phyloP scores from a whole-genome alignment of 805 yeast species.

The Ogataea corticis region DNA sequence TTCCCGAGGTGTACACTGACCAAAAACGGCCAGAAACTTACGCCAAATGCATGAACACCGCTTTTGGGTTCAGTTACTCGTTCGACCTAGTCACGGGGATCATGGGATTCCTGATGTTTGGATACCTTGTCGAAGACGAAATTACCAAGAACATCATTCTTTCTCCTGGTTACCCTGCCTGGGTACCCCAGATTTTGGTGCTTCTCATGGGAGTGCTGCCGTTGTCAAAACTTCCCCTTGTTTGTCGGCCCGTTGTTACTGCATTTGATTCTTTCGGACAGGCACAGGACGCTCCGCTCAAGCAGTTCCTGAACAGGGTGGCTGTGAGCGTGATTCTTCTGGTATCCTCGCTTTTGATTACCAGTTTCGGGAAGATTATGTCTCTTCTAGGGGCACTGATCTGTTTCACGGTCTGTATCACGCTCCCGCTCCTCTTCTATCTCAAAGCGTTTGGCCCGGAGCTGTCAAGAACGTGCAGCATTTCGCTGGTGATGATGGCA shows the following conservation, averaged over 20 bases:
- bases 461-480: slow-evolving; percentile 40
- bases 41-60: slow-evolving; percentile 50
- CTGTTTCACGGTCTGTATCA: slow-evolving; percentile 77
- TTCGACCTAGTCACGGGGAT: slow-evolving; percentile 66
- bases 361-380: slow-evolving; percentile 79
- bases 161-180: slow-evolving; percentile 47
- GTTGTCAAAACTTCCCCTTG: slow-evolving; percentile 78
- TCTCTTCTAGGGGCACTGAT: slow-evolving; percentile 80
- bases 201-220: slow-evolving; percentile 79
- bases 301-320: slow-evolving; percentile 35
- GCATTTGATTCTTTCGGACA: slow-evolving; percentile 49
- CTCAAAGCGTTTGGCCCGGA: slow-evolving; percentile 50
- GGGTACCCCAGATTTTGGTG: slow-evolving; percentile 54
- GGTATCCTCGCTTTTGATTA: slow-evolving; percentile 60
- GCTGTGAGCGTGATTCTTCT: slow-evolving; percentile 60
- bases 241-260: slow-evolving; percentile 78
- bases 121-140: slow-evolving; percentile 49
- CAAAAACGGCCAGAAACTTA: slow-evolving; percentile 68
- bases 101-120: slow-evolving; percentile 65
- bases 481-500: slow-evolving; percentile 45
- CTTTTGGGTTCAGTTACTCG: slow-evolving; percentile 59
- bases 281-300: slow-evolving; percentile 2
- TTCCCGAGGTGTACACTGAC: slow-evolving; percentile 70
- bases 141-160: slow-evolving; percentile 48
- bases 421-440: slow-evolving; percentile 76